Conservation (phyloP, 352 stramenopile species). For the Pythium folliculosum region DNA sequence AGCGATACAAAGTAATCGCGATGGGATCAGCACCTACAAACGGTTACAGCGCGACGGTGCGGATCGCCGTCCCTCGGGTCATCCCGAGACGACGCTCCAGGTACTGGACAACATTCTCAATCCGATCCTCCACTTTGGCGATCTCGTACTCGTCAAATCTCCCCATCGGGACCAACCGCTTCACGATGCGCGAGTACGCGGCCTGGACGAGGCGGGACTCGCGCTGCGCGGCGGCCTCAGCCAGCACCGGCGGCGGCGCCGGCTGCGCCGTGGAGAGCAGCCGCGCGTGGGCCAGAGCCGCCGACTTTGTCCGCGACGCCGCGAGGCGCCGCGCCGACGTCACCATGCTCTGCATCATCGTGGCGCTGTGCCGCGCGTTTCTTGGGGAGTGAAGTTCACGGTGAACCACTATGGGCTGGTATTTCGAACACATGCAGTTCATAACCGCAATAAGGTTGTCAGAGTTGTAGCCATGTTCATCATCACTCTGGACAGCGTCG, state of each 20-base stretch:
- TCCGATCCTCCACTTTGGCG: background rate
- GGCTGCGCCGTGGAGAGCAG: background rate
- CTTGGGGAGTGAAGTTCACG: too few species aligned
- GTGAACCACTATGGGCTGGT: too few species aligned
- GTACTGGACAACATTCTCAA: background rate
- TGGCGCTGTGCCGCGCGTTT: background rate
- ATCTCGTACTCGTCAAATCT: background rate
- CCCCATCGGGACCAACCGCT: background rate
- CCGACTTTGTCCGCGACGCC: background rate
- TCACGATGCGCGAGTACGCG: constrained; percentile 1
- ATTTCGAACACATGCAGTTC: too few species aligned
- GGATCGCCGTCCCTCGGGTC: background rate
- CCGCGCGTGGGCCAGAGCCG: background rate
- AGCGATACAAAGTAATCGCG: too few species aligned
- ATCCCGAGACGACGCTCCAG: background rate
- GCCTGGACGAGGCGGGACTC: background rate
- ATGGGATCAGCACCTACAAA: too few species aligned
- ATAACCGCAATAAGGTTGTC: too few species aligned
- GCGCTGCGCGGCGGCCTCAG: background rate
- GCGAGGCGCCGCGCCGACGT: constrained; percentile 2
- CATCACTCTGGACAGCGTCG: too few species aligned
- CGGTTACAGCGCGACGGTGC: background rate
- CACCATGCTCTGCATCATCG: background rate
- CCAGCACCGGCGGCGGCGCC: background rate
- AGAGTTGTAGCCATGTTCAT: too few species aligned